Evolutionary conservation across 2,329 filamentous ascomycete species (phyloP).

Genomic region (Daldinia sp.): DNA sequence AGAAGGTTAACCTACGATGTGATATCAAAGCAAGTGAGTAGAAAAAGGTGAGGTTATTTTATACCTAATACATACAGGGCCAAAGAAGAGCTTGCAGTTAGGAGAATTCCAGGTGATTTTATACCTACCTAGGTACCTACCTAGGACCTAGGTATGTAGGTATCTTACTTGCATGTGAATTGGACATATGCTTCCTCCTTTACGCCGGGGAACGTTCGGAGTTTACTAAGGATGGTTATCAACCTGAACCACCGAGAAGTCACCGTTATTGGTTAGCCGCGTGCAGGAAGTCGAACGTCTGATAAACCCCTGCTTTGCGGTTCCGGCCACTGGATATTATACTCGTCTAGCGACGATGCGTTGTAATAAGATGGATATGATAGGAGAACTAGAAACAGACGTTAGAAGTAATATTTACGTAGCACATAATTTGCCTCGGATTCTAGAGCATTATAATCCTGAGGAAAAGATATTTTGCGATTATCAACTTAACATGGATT

Average conservation of each 20-base stretch:
- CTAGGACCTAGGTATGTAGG: not conserved
- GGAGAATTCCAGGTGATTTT: too few relatives aligned
- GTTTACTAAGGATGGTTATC: slow-evolving; percentile 20
- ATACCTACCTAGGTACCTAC: not conserved
- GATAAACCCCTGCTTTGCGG: slow-evolving; percentile 27
- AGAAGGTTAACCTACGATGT: not conserved
- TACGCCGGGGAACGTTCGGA: slow-evolving; percentile 30
- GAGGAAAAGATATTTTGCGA: not conserved
- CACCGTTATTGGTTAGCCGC: slow-evolving; percentile 30
- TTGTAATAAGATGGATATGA: too few relatives aligned
- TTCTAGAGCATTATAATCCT: not conserved
- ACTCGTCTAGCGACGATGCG: too few relatives aligned
- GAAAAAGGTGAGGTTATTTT: not conserved
- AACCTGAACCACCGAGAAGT: slow-evolving; percentile 29
- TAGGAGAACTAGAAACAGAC: too few relatives aligned
- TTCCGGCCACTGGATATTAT: not conserved
- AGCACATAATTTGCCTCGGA: not conserved
- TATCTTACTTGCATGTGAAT: not conserved
- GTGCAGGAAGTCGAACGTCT: slow-evolving; percentile 4
- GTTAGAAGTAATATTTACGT: too few relatives aligned
- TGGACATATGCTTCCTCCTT: not conserved
- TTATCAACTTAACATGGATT: not conserved
- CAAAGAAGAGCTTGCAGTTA: too few relatives aligned
- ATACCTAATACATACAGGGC: too few relatives aligned
- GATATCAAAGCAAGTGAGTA: not conserved